Base-by-base conservation (phyloP, 2,329 filamentous ascomycete species). In the Aspergillus tamarii region DNA sequence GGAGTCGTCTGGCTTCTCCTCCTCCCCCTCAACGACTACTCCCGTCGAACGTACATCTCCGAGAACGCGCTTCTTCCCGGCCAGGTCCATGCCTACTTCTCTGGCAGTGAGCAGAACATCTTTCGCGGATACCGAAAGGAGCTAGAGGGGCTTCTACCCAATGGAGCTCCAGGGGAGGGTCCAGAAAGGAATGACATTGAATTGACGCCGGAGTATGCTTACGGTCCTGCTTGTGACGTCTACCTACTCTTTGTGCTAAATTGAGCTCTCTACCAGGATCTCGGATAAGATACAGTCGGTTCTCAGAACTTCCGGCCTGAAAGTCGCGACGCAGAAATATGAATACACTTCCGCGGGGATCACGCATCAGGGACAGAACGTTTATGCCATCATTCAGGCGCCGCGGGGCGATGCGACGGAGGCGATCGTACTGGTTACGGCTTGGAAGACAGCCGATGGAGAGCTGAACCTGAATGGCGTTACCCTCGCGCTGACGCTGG, bases 81-180 rank as follows among this genome's bases (percentile, higher is more conserved):
- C 2, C 95, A 99, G 79, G 95, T 98, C 10, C 94, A 98, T 80
- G 97, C 95, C 1, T 99, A 99, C 79, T 99, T 99, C 76, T 90
- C 92, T 8, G 95, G 95, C 21, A 97, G 93, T 77, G 95, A 99
- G 76, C 94, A 98, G 82, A 91, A 97, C 78, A 88, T 98, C 68
- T 94, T 98, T 74, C 87, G 93, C 54, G 95, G 93, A 9, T 98
- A 96, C 77, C 88, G 91, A 73, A 89, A 92, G 74, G 95, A 98
- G 80, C 84, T 97, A 57, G 88, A 91, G 69, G 84, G 81, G 10
- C 74, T 72, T 74, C 57, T 78, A 32, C 63, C 70, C 21, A 67
- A 70, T 48, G 67, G 66, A 2, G 19, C n/a, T 19, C 58, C 59
- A 26, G 60, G 41, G 3, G 60, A 67, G 21, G 64, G 56, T 16